These are phyloP conservation scores for Zygoascus biomembranicola DNA, from an alignment of 805 yeast species.

Conservation along the genomic window DNA sequence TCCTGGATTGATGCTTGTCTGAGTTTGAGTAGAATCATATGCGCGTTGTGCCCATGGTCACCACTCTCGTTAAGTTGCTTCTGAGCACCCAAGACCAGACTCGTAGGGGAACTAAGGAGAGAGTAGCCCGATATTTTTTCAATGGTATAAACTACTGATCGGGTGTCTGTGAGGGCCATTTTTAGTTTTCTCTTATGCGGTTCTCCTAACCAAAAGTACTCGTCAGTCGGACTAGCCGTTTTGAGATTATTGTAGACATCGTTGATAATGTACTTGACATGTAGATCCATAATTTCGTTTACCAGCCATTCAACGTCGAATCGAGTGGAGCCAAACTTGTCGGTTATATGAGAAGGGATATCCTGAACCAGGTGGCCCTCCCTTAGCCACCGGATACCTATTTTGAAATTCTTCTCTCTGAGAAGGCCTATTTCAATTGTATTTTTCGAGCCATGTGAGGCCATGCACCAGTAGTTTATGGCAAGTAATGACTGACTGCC, in stretches of 20 bases:
- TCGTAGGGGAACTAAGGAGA: constrained; percentile 34
- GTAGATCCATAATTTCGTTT: constrained; percentile 33
- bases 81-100: constrained; percentile 29
- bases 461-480: constrained; percentile 51
- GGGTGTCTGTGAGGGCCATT: constrained; percentile 14
- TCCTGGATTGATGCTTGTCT: constrained; percentile 41
- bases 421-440: constrained; percentile 54
- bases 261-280: constrained; percentile 31
- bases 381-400: constrained; percentile 55
- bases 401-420: constrained; percentile 33
- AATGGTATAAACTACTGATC: constrained; percentile 16
- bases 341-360: constrained; percentile 18
- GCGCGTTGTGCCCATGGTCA: constrained; percentile 14
- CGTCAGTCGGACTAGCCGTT: background rate
- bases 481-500: constrained; percentile 46
- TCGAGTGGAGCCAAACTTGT: constrained; percentile 26
- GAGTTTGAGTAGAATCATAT: constrained; percentile 36
- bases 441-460: constrained; percentile 27
- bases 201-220: background rate
- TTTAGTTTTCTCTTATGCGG: constrained; percentile 11
- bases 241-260: constrained; percentile 15
- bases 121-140: constrained; percentile 19
- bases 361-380: constrained; percentile 33
- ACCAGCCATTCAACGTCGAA: constrained; percentile 32
- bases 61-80: constrained; percentile 23